phyloP scores from a whole-genome alignment of 129 eudicot genomes.

The carrot (Daucus carota) region DNA sequence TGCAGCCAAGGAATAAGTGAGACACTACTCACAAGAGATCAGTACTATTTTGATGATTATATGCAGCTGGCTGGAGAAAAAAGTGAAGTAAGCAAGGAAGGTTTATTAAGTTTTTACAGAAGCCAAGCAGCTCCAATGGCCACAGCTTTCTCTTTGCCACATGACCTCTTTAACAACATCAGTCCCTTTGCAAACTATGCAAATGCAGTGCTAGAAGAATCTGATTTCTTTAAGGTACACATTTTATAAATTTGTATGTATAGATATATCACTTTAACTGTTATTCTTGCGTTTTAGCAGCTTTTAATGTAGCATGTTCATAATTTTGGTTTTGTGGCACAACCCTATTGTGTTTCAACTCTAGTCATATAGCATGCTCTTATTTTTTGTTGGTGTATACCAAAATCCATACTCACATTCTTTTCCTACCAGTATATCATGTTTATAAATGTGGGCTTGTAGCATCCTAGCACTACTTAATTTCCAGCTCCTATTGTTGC shows the following conservation, averaged over 20 bases:
- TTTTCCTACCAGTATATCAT: not conserved
- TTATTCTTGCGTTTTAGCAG: constrained; percentile 21
- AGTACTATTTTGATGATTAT: constrained; percentile 24
- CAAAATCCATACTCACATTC: not conserved
- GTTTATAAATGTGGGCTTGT: constrained; percentile 76
- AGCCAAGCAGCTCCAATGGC: constrained; percentile 8
- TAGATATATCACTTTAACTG: not conserved
- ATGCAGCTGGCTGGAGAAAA: constrained; percentile 13
- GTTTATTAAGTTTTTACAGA: constrained; percentile 27
- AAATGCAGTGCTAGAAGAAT: constrained; percentile 30
- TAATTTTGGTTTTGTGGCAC: constrained; percentile 13
- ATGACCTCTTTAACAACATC: constrained; percentile 19
- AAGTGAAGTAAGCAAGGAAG: constrained; percentile 26
- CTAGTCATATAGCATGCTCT: constrained; percentile 37
- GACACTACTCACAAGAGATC: constrained; percentile 9
- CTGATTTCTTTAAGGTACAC: constrained; percentile 27
- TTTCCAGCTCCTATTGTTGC: constrained; percentile 1
- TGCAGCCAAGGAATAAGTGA: constrained; percentile 23
- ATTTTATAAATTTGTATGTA: not conserved
- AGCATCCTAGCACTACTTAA: not conserved
- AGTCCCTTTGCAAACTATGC: constrained; percentile 40
- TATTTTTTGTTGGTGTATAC: constrained; percentile 1
- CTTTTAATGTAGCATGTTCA: constrained; percentile 20
- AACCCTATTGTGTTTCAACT: constrained; percentile 30
- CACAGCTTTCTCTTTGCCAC: constrained; percentile 16